Conservation (phyloP, 345 rosid species). For the Leavenworthia alabamica region DNA sequence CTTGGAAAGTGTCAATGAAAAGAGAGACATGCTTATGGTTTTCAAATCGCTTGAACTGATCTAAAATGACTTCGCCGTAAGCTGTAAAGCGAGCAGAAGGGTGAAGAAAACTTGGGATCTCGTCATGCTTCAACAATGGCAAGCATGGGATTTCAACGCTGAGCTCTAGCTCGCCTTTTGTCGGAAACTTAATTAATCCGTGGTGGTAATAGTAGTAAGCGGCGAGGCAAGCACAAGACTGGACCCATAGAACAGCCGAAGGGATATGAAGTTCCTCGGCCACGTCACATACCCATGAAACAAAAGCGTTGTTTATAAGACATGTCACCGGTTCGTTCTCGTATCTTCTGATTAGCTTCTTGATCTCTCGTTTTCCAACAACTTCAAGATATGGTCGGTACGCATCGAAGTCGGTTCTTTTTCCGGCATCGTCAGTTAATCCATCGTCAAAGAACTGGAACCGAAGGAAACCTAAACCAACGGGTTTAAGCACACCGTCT, state of each 20-base stretch:
- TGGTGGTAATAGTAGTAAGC: constrained; percentile 61
- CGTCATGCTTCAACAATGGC: constrained; percentile 58
- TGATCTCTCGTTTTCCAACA: constrained; percentile 38
- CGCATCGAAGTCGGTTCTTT: constrained; percentile 35
- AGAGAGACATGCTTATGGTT: constrained; percentile 44
- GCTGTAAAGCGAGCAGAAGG: constrained; percentile 36
- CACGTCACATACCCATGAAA: constrained; percentile 80
- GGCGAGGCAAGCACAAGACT: constrained; percentile 65
- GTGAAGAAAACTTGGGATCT: constrained; percentile 68
- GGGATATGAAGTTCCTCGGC: constrained; percentile 58
- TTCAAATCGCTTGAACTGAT: constrained; percentile 42
- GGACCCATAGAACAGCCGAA: constrained; percentile 83
- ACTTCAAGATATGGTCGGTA: constrained; percentile 48
- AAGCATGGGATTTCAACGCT: constrained; percentile 48
- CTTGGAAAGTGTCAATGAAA: constrained; percentile 65
- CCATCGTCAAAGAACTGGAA: constrained; percentile 66
- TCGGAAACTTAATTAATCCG: constrained; percentile 45
- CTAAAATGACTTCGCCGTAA: constrained; percentile 39
- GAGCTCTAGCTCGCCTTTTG: constrained; percentile 37
- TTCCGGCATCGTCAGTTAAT: constrained; percentile 36
- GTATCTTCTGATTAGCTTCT: constrained; percentile 37
- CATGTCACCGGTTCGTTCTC: constrained; percentile 40
- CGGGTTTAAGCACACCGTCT: constrained; percentile 37
- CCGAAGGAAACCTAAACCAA: constrained; percentile 53
- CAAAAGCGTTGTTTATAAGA: constrained; percentile 62